phyloP scores from a whole-genome alignment of 2,329 filamentous ascomycete species.

The Pestalotiopsis sp. region DNA sequence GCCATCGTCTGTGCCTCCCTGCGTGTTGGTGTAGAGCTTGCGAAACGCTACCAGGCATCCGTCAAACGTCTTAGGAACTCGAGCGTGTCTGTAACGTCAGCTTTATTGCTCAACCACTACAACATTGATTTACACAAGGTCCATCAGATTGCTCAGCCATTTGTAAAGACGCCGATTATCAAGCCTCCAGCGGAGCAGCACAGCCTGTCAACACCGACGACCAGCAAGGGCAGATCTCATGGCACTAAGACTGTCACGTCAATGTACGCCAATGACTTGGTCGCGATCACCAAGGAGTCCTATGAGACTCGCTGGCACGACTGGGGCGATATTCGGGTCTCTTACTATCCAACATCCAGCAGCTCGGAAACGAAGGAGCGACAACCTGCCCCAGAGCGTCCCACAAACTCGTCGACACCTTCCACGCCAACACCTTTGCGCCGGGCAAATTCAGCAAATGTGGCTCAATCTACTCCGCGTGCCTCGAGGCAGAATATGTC shows the following conservation, averaged over 20 bases:
- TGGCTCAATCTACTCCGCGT: slow-evolving; percentile 37
- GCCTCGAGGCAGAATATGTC: slow-evolving; percentile 35
- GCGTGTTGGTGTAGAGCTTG: slow-evolving; percentile 79
- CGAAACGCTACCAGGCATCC: slow-evolving; percentile 88
- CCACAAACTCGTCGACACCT: slow-evolving; percentile 50
- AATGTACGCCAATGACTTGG: slow-evolving; percentile 81
- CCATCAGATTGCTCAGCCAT: slow-evolving; percentile 79
- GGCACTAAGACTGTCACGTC: slow-evolving; percentile 50
- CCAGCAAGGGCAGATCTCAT: slow-evolving; percentile 77
- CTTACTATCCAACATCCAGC: slow-evolving; percentile 67
- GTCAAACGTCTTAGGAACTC: slow-evolving; percentile 73
- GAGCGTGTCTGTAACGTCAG: slow-evolving; percentile 66
- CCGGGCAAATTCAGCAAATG: slow-evolving; percentile 60
- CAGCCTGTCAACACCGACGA: slow-evolving; percentile 51
- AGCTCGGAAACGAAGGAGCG: slow-evolving; percentile 30
- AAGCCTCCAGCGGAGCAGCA: slow-evolving; percentile 50
- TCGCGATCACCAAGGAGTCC: slow-evolving; percentile 65
- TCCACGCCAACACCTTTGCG: slow-evolving; percentile 75
- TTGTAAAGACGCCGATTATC: slow-evolving; percentile 68
- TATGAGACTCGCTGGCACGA: slow-evolving; percentile 62
- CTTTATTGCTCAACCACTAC: slow-evolving; percentile 82
- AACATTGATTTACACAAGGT: slow-evolving; percentile 78
- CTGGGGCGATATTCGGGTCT: slow-evolving; percentile 78
- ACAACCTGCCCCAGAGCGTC: slow-evolving; percentile 30
- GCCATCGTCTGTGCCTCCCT: slow-evolving; percentile 77